Evolutionary conservation across 2,329 filamentous ascomycete species (phyloP).

Genomic region (Magnaporthiopsis rhizophila): DNA sequence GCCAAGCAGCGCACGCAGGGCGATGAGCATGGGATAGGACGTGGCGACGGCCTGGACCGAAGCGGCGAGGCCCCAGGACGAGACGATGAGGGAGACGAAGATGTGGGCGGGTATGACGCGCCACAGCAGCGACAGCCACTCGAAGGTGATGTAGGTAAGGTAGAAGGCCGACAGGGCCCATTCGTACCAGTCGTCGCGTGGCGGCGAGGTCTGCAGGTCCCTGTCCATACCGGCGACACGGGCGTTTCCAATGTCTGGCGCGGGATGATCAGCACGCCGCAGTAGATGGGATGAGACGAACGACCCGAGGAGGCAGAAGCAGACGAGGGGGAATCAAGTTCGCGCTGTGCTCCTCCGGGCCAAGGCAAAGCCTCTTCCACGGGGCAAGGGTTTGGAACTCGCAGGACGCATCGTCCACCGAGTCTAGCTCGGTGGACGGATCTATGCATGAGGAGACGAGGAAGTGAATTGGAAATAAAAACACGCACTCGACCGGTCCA

Average conservation of each 20-base stretch:
- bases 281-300: neutral
- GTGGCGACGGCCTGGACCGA: conserved; percentile 62
- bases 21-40: conserved; percentile 53
- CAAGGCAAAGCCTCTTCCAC: too few relatives aligned
- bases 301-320: too few relatives aligned
- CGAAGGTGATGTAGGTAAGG: conserved; percentile 53
- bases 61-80: conserved; percentile 72
- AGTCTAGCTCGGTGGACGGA: neutral
- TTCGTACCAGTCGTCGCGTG: conserved; percentile 42
- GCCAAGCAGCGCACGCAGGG: conserved; percentile 48
- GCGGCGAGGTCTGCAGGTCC: conserved; percentile 46
- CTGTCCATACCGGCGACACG: conserved; percentile 55
- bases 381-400: neutral
- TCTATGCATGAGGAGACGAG: neutral
- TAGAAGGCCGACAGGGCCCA: conserved; percentile 57
- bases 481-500: conserved; percentile 72
- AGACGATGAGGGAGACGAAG: conserved; percentile 54
- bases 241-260: conserved; percentile 52
- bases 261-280: conserved; percentile 5
- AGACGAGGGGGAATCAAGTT: too few relatives aligned
- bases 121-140: conserved; percentile 59
- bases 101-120: conserved; percentile 51
- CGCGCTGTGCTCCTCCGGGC: too few relatives aligned
- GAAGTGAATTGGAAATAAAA: neutral
- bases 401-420: neutral